These are phyloP conservation scores for Dactylonectria estremocensis DNA, from an alignment of 2,329 filamentous ascomycete genomes.

Conservation along the genomic window DNA sequence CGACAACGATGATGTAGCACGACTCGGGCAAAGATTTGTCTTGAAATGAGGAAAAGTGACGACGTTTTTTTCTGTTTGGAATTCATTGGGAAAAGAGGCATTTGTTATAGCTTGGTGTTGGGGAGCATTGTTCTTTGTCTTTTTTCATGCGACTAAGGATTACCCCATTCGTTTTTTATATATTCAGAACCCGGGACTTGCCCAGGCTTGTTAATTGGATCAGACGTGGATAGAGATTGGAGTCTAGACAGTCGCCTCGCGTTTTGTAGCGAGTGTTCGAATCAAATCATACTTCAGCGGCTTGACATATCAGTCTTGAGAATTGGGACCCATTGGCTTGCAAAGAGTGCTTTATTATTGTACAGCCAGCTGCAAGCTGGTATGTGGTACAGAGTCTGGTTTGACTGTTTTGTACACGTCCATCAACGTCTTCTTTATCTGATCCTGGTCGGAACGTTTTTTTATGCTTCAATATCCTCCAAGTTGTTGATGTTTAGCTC, in stretches of 20 bases:
- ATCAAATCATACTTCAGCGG: constrained; percentile 43
- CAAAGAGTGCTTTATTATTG: constrained; percentile 46
- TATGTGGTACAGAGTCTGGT: constrained; percentile 46
- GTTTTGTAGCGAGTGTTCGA: constrained; percentile 34
- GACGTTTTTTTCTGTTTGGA: constrained; percentile 41
- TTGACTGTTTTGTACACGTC: constrained; percentile 46
- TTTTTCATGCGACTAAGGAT: constrained; percentile 42
- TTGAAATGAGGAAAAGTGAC: constrained; percentile 42
- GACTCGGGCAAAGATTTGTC: constrained; percentile 31
- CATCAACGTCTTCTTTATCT: constrained; percentile 34
- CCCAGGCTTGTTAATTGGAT: constrained; percentile 35
- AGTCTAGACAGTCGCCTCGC: constrained; percentile 34
- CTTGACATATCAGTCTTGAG: constrained; percentile 4
- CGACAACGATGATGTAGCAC: constrained; percentile 32
- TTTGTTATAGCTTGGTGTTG: constrained; percentile 52
- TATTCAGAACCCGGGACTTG: constrained; percentile 35
- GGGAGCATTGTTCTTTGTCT: constrained; percentile 48
- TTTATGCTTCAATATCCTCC: constrained; percentile 56
- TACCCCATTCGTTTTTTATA: constrained; percentile 37
- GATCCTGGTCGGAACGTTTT: constrained; percentile 24
- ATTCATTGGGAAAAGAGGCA: constrained; percentile 43
- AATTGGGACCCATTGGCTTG: constrained; percentile 18
- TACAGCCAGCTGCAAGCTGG: constrained; percentile 50
- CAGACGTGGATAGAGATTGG: constrained; percentile 37
- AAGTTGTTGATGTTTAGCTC: constrained; percentile 78